Percentiles rank a stretch among this genome's conserved stretches.
Conservation (phyloP, 768 basidiomycete species). For the Podaxis sp. region DNA sequence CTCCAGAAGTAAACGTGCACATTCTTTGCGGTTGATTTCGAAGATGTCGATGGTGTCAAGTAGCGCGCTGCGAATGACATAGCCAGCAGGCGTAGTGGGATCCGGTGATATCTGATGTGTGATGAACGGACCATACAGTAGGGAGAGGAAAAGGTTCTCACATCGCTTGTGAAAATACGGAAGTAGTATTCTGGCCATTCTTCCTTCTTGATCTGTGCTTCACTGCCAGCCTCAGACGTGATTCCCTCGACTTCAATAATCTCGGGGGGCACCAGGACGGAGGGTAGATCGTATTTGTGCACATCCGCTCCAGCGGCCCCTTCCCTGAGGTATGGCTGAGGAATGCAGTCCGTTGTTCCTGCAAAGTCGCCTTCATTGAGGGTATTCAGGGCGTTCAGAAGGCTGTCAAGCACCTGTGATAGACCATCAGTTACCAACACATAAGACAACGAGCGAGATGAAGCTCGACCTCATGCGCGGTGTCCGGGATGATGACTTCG, state of each 20-base stretch:
- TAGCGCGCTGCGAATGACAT: slow-evolving; percentile 72
- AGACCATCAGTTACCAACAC: slow-evolving; percentile 10
- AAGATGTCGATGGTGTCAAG: slow-evolving; percentile 84
- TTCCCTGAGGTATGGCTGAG: slow-evolving; percentile 54
- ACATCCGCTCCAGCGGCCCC: slow-evolving; percentile 23
- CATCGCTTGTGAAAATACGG: slow-evolving; percentile 64
- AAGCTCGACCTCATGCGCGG: slow-evolving; percentile 58
- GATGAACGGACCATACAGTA: slow-evolving; percentile 7
- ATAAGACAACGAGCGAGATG: not conserved
- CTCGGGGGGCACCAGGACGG: slow-evolving; percentile 85
- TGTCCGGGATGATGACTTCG: slow-evolving; percentile 40
- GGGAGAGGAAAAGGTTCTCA: slow-evolving; percentile 21
- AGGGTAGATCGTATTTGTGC: slow-evolving; percentile 66
- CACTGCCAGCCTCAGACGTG: slow-evolving; percentile 67
- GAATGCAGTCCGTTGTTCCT: slow-evolving; percentile 54
- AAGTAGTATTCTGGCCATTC: slow-evolving; percentile 79
- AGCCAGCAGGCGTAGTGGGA: slow-evolving; percentile 72
- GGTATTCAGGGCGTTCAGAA: slow-evolving; percentile 59
- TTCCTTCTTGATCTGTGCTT: slow-evolving; percentile 73
- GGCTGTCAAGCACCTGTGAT: slow-evolving; percentile 70
- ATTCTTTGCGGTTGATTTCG: slow-evolving; percentile 95
- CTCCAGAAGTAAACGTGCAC: slow-evolving; percentile 82
- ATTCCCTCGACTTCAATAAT: slow-evolving; percentile 78
- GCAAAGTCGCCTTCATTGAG: slow-evolving; percentile 64
- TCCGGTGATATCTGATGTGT: slow-evolving; percentile 69